These are phyloP conservation scores for Annulohypoxylon bovei DNA, from an alignment of 495 filamentous ascomycete species.

Conservation along the genomic window DNA sequence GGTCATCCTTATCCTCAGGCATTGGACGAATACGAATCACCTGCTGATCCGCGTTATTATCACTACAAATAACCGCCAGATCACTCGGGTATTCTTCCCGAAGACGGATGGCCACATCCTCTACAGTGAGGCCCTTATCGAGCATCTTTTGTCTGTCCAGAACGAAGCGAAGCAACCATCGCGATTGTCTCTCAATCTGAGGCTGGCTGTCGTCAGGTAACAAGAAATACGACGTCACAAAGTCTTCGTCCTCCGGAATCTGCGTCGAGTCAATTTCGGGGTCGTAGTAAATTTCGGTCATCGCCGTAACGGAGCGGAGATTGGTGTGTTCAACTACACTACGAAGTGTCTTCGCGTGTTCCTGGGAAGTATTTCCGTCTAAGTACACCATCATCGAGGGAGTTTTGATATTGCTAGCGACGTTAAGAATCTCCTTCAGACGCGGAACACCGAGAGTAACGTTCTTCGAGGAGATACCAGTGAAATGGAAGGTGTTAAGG, in stretches of 20 bases:
- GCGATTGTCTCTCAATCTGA: conserved; percentile 79
- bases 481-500: conserved; percentile 99
- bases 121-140: conserved; percentile 90
- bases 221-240: conserved; percentile 97
- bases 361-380: conserved; percentile 69
- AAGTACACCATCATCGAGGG: conserved; percentile 97
- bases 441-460: conserved; percentile 98
- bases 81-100: conserved; percentile 88
- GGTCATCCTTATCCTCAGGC: conserved; percentile 76
- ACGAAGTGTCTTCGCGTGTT: conserved; percentile 84
- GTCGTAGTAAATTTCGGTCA: conserved; percentile 97
- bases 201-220: conserved; percentile 84
- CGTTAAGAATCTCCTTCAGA: conserved; percentile 99
- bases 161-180: conserved; percentile 95
- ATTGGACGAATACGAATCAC: conserved; percentile 93
- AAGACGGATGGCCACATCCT: conserved; percentile 90
- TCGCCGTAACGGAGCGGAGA: conserved; percentile 86
- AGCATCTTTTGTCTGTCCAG: conserved; percentile 92
- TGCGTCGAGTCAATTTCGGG: conserved; percentile 86
- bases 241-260: conserved; percentile 88
- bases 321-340: conserved; percentile 95
- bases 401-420: conserved; percentile 97
- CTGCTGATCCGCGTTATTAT: conserved; percentile 96
- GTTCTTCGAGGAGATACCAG: conserved; percentile 99
- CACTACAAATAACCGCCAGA: conserved; percentile 93